Evolutionary conservation across 192 early-diverging fungal genomes (phyloP).

Genomic region (Coemansia asiatica): DNA sequence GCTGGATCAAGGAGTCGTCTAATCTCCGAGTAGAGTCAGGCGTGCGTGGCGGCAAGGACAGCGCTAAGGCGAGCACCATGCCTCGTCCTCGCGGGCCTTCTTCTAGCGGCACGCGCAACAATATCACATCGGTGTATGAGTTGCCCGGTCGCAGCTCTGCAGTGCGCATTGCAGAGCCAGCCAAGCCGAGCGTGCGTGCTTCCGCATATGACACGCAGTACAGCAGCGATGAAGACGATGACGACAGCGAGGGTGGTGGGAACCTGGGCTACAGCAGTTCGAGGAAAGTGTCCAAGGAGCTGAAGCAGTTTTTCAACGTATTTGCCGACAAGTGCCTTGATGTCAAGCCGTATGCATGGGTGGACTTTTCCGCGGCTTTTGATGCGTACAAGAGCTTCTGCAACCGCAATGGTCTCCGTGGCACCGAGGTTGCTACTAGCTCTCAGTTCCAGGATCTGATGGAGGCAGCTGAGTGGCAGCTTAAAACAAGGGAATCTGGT

Average conservation of each 20-base stretch:
- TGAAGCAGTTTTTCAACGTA: constrained; percentile 48
- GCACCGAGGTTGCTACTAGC: constrained; percentile 40
- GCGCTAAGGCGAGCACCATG: constrained; percentile 40
- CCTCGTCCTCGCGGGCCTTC: constrained; percentile 38
- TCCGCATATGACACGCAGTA: constrained; percentile 18
- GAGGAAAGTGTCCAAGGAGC: constrained; percentile 35
- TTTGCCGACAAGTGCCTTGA: constrained; percentile 55
- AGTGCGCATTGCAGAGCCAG: constrained; percentile 16
- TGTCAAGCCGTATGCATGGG: constrained; percentile 57
- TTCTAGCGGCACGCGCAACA: constrained; percentile 27
- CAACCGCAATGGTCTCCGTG: constrained; percentile 49
- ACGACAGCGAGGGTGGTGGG: constrained; percentile 21
- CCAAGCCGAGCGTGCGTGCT: constrained; percentile 11
- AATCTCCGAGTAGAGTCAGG: constrained; percentile 37
- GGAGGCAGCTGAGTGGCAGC: constrained; percentile 53
- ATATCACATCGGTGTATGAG: constrained; percentile 45
- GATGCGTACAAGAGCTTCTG: constrained; percentile 52
- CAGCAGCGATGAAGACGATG: constrained; percentile 17
- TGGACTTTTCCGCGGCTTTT: constrained; percentile 35
- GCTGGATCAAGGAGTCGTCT: constrained; percentile 55
- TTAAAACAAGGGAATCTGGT: constrained; percentile 49
- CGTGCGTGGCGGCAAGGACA: constrained; percentile 12
- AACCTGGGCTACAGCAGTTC: constrained; percentile 1
- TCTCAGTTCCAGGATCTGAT: constrained; percentile 54
- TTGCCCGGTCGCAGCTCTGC: constrained; percentile 39